Evolutionary conservation across 768 basidiomycete genomes (phyloP).

Genomic region (Mrakia hoshinonis): DNA sequence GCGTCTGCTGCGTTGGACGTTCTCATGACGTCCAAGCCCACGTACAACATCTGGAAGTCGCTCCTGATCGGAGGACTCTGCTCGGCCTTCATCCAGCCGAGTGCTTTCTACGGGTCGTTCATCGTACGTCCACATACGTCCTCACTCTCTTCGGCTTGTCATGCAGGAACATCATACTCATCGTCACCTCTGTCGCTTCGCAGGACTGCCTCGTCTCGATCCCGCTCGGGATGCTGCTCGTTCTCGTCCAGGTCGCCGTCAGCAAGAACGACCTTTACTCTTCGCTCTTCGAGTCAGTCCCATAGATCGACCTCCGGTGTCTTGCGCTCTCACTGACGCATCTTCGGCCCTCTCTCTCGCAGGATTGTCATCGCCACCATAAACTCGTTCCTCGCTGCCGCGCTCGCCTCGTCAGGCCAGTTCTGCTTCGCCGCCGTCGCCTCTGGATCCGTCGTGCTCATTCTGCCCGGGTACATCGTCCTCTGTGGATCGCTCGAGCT

Average conservation of each 20-base stretch:
- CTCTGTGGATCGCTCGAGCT: conserved; percentile 62
- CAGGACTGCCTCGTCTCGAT: conserved; percentile 58
- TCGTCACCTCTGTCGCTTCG: no score
- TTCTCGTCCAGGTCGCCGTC: conserved; percentile 62
- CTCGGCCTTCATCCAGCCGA: conserved; percentile 58
- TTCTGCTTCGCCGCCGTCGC: conserved; percentile 78
- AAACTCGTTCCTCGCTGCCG: conserved; percentile 69
- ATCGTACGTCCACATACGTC: conserved; percentile 38
- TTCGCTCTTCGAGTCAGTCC: conserved; percentile 62
- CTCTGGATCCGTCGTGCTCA: conserved; percentile 66
- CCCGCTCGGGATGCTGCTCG: conserved; percentile 67
- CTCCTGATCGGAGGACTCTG: conserved; percentile 68
- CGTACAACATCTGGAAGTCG: conserved; percentile 49
- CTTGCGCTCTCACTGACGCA: background rate
- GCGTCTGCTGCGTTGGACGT: conserved; percentile 61
- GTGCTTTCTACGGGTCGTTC: conserved; percentile 67
- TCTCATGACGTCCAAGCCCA: conserved; percentile 59
- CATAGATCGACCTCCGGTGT: background rate
- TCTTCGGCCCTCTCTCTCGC: conserved; percentile 25
- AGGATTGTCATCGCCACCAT: conserved; percentile 69
- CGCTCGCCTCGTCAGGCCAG: conserved; percentile 55
- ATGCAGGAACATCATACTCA: no score
- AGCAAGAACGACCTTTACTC: conserved; percentile 68
- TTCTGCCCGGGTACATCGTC: conserved; percentile 45
- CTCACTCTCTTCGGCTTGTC: no score